Conservation (phyloP, 148 eudicot species). For the Vaccinium darrowii region DNA sequence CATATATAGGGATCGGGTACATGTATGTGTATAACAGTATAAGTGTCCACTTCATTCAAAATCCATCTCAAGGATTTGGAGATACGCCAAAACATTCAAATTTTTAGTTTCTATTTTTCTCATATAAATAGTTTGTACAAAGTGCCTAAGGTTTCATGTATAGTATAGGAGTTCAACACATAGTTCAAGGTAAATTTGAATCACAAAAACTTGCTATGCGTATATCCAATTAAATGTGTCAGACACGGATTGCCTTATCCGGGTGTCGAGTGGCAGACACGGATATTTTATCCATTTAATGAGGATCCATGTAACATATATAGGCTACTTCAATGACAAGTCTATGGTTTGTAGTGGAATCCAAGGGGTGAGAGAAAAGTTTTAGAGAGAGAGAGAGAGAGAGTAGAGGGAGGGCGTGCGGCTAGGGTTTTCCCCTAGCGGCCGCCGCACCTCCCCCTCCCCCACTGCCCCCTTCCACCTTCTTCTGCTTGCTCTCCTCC, state of each 20-base stretch:
- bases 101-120: too few relatives aligned
- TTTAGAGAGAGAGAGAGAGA: too few relatives aligned
- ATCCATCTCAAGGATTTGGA: neutral
- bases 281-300: neutral
- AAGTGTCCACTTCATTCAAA: neutral
- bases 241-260: neutral
- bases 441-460: too few relatives aligned
- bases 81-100: neutral
- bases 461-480: too few relatives aligned
- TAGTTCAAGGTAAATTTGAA: neutral
- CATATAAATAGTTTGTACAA: too few relatives aligned
- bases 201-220: neutral
- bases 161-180: neutral
- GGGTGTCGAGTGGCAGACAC: neutral
- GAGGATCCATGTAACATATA: neutral
- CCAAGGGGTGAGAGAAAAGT: too few relatives aligned
- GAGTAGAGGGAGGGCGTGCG: too few relatives aligned
- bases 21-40: neutral
- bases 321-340: constrained; percentile 24
- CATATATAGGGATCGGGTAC: neutral
- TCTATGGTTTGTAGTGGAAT: too few relatives aligned
- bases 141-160: neutral
- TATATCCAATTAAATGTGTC: neutral
- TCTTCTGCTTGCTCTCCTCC: too few relatives aligned
- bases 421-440: too few relatives aligned